phyloP scores from a whole-genome alignment of 345 rosid genomes.

The Eucalyptus melliodora region DNA sequence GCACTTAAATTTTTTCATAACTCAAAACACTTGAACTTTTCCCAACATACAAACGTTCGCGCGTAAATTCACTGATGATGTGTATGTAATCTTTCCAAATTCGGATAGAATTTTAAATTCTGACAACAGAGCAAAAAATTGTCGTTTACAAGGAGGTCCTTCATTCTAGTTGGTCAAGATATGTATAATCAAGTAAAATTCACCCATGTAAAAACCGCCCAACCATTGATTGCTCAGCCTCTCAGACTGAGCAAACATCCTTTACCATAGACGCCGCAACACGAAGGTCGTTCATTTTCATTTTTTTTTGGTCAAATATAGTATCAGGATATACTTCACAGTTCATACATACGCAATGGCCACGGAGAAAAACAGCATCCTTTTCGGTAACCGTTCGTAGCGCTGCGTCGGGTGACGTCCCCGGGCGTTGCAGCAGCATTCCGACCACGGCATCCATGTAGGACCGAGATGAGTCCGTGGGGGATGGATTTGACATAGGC shows the following conservation, averaged over 20 bases:
- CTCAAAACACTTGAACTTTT: neutral
- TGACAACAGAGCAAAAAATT: rapidly evolving
- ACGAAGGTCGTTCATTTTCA: neutral
- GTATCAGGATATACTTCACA: neutral
- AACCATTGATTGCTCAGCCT: neutral
- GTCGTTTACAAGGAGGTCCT: neutral
- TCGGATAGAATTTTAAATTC: neutral
- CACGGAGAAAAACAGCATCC: neutral
- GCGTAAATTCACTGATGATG: rapidly evolving
- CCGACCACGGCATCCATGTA: neutral
- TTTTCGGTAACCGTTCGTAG: neutral
- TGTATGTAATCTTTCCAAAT: neutral
- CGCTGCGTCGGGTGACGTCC: neutral
- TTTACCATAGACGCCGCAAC: neutral
- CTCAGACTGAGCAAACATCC: neutral
- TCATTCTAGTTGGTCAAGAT: rapidly evolving
- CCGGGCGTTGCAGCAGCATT: neutral
- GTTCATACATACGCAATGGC: neutral
- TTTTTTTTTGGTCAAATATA: neutral
- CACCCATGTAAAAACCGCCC: neutral
- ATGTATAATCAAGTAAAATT: neutral
- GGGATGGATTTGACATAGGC: neutral
- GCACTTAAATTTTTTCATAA: neutral
- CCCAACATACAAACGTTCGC: neutral
- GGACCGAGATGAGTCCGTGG: neutral